phyloP scores from a whole-genome alignment of 192 early-diverging fungal genomes.

The Backusella circina region DNA sequence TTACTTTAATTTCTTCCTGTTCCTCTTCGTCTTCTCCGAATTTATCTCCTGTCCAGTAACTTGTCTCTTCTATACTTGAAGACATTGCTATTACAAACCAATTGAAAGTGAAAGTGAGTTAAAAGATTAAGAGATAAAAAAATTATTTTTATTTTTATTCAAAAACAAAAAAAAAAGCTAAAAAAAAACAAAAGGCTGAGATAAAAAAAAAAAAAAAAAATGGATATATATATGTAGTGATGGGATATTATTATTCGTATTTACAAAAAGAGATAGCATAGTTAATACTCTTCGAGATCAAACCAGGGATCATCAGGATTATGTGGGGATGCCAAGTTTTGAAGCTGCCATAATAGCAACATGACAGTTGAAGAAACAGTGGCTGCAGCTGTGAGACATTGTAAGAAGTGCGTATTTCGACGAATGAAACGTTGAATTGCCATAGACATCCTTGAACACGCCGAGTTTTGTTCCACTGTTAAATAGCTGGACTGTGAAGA shows the following conservation, averaged over 20 bases:
- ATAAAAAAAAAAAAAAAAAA: not conserved
- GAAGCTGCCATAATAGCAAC: slow-evolving; percentile 22
- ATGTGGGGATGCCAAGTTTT: slow-evolving; percentile 11
- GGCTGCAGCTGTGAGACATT: slow-evolving; percentile 17
- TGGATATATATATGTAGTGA: not conserved
- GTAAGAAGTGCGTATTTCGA: slow-evolving; percentile 7
- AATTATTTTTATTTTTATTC: not conserved
- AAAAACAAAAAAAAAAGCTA: not conserved
- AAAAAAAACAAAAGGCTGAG: not conserved
- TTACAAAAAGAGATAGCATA: not conserved
- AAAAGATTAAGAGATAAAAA: not conserved
- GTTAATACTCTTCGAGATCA: not conserved
- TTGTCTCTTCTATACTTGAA: not conserved
- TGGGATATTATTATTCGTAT: not conserved
- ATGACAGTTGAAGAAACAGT: slow-evolving; percentile 27
- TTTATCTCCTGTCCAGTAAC: not conserved
- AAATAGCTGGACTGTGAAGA: not conserved
- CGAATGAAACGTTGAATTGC: slow-evolving; percentile 1
- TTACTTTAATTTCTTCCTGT: not conserved
- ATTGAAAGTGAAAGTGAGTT: not conserved
- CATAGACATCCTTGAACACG: not conserved
- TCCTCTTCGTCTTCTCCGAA: not conserved
- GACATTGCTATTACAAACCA: not conserved
- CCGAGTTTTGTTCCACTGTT: not conserved
- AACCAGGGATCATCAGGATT: slow-evolving; percentile 17